A percentile compares a stretch with the other conserved stretches of the same genome.
phyloP scores from a whole-genome alignment of 352 stramenopile species.

The Pythium monospermum region DNA sequence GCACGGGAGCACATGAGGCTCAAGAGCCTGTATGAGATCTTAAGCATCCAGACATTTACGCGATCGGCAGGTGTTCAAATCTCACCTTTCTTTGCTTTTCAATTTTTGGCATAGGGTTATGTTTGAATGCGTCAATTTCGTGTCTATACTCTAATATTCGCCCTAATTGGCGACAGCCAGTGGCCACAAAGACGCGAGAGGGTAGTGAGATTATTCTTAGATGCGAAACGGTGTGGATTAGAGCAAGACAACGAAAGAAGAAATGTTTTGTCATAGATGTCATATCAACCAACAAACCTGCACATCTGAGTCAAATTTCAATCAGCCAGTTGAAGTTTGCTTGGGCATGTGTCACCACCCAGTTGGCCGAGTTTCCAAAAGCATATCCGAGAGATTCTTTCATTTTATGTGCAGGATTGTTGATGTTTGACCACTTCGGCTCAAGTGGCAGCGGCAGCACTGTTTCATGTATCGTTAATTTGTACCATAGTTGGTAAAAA shows the following conservation, averaged over 20 bases:
- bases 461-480: not conserved
- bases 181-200: not conserved
- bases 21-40: too few species aligned
- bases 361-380: too few species aligned
- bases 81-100: not conserved
- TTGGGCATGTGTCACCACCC: too few species aligned
- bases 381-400: too few species aligned
- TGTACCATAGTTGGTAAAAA: constrained; percentile 3
- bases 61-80: not conserved
- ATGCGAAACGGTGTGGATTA: not conserved
- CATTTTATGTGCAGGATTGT: too few species aligned
- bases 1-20: too few species aligned
- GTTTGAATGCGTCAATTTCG: not conserved
- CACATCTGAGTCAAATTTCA: too few species aligned
- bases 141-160: not conserved
- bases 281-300: too few species aligned
- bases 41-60: not conserved
- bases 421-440: too few species aligned
- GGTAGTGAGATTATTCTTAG: not conserved
- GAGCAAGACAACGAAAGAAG: not conserved
- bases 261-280: not conserved
- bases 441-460: too few species aligned
- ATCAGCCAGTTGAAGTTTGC: too few species aligned
- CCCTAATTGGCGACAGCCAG: not conserved
- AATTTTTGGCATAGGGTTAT: not conserved